Conservation (phyloP, 1,139 yeast genomes). For the Geotrichum aggregatum region DNA sequence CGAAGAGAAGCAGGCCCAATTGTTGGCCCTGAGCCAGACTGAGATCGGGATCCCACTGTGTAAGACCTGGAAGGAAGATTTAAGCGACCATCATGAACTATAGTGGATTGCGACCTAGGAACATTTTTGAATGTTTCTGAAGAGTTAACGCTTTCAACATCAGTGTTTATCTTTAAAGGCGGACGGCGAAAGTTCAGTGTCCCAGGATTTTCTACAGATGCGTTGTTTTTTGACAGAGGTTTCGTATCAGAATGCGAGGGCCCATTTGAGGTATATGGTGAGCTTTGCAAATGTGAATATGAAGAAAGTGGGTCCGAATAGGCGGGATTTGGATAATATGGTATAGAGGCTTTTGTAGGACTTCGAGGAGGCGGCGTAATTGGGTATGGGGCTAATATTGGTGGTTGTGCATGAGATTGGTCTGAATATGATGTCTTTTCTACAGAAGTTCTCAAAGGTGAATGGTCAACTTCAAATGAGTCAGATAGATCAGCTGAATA, state of each 20-base stretch:
- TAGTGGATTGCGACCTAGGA: constrained; percentile 18
- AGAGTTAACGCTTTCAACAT: constrained; percentile 14
- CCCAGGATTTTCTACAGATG: background rate
- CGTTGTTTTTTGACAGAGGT: background rate
- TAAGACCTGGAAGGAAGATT: constrained; percentile 20
- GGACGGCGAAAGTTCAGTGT: background rate
- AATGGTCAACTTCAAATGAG: constrained; percentile 9
- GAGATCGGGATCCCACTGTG: constrained; percentile 18
- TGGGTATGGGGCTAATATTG: constrained; percentile 5
- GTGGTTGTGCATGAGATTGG: background rate
- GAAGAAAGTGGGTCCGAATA: constrained; percentile 6
- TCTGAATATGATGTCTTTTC: constrained; percentile 1
- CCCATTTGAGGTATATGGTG: background rate
- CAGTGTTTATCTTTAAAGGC: constrained; percentile 6
- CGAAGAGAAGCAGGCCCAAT: constrained; percentile 22
- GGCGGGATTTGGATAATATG: background rate
- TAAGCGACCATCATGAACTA: constrained; percentile 13
- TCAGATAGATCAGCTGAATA: constrained; percentile 14
- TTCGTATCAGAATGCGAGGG: background rate
- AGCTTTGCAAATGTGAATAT: background rate
- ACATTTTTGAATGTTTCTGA: constrained; percentile 15
- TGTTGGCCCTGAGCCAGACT: constrained; percentile 13
- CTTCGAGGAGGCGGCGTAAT: constrained; percentile 11
- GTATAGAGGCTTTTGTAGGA: constrained; percentile 8
- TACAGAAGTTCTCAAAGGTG: constrained; percentile 7